Evolutionary conservation across 441 rosid genomes (phyloP).

Genomic region (Populus hybrid): DNA sequence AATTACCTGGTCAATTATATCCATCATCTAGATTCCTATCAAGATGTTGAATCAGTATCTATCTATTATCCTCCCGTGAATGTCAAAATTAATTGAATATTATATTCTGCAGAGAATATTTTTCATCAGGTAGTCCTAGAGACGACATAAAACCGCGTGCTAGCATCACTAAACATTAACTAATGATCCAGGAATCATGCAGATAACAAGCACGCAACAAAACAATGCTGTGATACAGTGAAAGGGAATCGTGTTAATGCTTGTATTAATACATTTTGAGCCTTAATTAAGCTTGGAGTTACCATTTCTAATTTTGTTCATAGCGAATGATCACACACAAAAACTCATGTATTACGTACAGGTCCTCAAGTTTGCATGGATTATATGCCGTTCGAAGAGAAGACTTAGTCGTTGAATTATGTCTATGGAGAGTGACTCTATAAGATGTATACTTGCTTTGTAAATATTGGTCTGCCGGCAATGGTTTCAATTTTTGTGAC

Average conservation of each 20-base stretch:
- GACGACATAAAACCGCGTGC: background rate
- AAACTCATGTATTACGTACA: background rate
- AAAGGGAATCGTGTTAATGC: background rate
- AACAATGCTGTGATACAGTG: background rate
- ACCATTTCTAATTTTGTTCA: too few species aligned
- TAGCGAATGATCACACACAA: background rate
- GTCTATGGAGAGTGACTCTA: background rate
- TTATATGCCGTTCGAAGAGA: constrained; percentile 23
- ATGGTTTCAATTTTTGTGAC: constrained; percentile 5
- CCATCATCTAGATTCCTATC: background rate
- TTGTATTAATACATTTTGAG: background rate
- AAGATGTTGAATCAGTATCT: too few species aligned
- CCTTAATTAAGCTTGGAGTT: background rate
- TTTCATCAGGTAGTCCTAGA: background rate
- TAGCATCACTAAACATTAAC: background rate
- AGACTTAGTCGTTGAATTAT: constrained; percentile 18
- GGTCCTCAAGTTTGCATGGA: constrained; percentile 6
- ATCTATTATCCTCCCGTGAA: background rate
- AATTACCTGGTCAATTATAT: background rate
- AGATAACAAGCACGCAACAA: background rate
- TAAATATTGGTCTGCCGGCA: constrained; percentile 33
- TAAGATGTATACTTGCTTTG: background rate
- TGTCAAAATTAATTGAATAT: background rate
- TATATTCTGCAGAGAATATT: background rate
- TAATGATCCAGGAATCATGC: background rate